Conservation (phyloP, 495 filamentous ascomycete species). For the Hypoxylon intermedium region DNA sequence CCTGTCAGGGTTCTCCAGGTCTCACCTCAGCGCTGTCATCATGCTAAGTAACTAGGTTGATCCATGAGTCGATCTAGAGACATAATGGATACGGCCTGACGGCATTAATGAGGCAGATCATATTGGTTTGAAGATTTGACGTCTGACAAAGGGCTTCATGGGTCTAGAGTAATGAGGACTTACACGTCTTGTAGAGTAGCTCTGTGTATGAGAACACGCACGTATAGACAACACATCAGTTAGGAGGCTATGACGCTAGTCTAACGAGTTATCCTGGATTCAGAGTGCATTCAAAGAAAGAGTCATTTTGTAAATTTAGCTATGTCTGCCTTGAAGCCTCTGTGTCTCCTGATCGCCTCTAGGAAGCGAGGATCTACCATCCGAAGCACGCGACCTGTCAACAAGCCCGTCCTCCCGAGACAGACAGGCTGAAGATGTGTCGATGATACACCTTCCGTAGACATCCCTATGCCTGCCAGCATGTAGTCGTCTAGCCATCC, state of each 20-base stretch:
- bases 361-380: neutral
- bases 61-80: conserved; percentile 29
- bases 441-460: neutral
- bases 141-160: conserved; percentile 7
- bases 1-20: conserved; percentile 5
- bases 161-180: too few species aligned
- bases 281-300: neutral
- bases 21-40: conserved; percentile 10
- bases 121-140: neutral
- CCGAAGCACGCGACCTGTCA: neutral
- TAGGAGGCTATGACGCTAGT: too few species aligned
- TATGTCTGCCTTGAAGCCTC: too few species aligned
- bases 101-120: conserved; percentile 11
- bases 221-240: too few species aligned
- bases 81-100: conserved; percentile 3
- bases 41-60: conserved; percentile 14
- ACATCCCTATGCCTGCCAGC: too few species aligned
- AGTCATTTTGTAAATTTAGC: neutral
- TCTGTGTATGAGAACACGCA: too few species aligned
- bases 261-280: too few species aligned
- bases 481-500: too few species aligned
- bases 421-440: neutral
- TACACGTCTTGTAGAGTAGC: too few species aligned
- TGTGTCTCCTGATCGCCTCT: neutral
- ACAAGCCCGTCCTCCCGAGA: neutral